Conservation (phyloP, 768 basidiomycete genomes). For the Psilocybe cyanescens region DNA sequence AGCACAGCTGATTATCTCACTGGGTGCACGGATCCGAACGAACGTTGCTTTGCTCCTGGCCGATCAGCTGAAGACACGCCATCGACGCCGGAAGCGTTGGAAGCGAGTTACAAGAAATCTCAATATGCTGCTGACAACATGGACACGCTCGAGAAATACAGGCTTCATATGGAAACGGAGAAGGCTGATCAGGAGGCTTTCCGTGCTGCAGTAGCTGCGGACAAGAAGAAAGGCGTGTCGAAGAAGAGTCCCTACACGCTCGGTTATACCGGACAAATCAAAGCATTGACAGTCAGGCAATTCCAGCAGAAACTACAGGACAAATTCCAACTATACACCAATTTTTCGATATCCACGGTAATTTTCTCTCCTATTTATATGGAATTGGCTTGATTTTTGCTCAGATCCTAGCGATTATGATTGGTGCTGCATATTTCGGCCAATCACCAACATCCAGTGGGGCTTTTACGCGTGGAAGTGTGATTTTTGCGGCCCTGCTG, state of each 20-base stretch:
- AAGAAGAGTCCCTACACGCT: constrained; percentile 85
- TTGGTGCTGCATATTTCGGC: constrained; percentile 77
- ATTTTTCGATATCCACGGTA: constrained; percentile 63
- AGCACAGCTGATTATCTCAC: constrained; percentile 88
- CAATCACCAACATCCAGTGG: constrained; percentile 75
- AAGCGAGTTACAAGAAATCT: constrained; percentile 61
- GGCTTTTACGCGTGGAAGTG: constrained; percentile 83
- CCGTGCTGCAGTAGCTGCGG: constrained; percentile 70
- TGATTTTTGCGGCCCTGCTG: constrained; percentile 74
- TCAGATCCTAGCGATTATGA: constrained; percentile 59
- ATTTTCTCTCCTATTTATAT: neutral
- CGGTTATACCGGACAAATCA: constrained; percentile 74
- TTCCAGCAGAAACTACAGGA: constrained; percentile 79
- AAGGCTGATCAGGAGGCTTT: constrained; percentile 76
- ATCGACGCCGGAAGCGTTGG: constrained; percentile 69
- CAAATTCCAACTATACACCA: constrained; percentile 75
- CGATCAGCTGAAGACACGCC: constrained; percentile 63
- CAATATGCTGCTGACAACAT: constrained; percentile 44
- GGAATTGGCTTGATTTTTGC: neutral
- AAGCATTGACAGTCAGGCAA: constrained; percentile 70
- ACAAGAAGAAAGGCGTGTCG: constrained; percentile 80
- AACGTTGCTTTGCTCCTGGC: constrained; percentile 77
- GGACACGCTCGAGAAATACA: constrained; percentile 58
- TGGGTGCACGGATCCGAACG: constrained; percentile 83
- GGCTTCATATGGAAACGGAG: constrained; percentile 57